Evolutionary conservation across 306 rosid genomes (phyloP), one percentile per base, ranked within the genome.

Genomic region (Vigna hirtella): DNA sequence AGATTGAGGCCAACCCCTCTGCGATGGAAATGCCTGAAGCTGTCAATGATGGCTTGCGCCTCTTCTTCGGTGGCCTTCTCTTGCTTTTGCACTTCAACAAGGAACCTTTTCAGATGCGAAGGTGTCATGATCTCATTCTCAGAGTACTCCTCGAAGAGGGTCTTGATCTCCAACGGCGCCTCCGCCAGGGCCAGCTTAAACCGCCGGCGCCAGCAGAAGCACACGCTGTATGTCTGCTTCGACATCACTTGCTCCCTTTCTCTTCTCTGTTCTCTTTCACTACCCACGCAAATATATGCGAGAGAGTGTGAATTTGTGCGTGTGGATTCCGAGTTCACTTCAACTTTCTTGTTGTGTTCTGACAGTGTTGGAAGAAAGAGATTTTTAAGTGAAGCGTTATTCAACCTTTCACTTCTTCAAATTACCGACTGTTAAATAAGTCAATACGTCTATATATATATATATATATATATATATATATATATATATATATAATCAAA

Each of bases 131-230:
- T 11, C 10, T 93, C 96, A 77, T 90, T 96, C 58, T 93, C 98
- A 1, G 99, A 87, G 88, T 88, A 93, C 12, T 48, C 48, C 0
- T 74, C 88, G 57, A 90, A 93, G 7, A 93, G 79, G 36, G 49
- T 32, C 84, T 86, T 93, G 86, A 96, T 85, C 77, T 91, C 94
- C 61, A 13, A 38, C 62, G 99, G 98, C 1, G 98, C 94, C 70
- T 91, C 99, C 63, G 91, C 17, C 38, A 77, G 78, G 3, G 93
- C 76, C 2, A 87, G 87, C 80, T 78, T 83, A 91, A 96, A 96
- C 32, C 94, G 88, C 67, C 99, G 88, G 22, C 78, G 88, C 88
- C 88, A 93, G 80, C 99, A 96, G 87, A 96, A 93, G 79, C 99
- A 96, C 9, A 96, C 96, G 26, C 85, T 89, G 88, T 93, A 96